Base-by-base conservation (phyloP, 805 yeast species). In the Sugiyamaella qingdaonensis region DNA sequence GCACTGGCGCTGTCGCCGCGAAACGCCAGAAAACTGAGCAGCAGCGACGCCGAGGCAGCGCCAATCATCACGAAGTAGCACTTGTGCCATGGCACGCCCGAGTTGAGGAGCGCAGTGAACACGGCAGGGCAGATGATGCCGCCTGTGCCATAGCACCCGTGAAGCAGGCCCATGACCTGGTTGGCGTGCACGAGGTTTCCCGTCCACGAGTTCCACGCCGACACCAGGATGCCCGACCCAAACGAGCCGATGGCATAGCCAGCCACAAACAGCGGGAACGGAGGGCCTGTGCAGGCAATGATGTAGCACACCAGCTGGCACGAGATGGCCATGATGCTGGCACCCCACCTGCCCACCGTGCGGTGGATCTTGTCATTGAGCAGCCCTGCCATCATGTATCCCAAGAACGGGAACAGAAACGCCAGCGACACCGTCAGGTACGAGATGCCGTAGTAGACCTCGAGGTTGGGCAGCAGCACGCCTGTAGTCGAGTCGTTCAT, bases 141-240 rank as follows among this genome's bases (percentile, higher is more conserved):
- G 1, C 91, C 90, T 2, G 81, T 59, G 1, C 94, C 95, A 65
- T 85, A 86, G 10, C 73, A 63, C 1, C 88, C 91, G 68, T 86
- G 94, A 52, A 79, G 71, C 27, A 74, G 66, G 1, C 91, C 87
- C 68, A 85, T 73, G 54, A 78, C 73, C 49, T 76, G 78, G 46
- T 86, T 81, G 49, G 80, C 76, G 55, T 81, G 79, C 19, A 73
- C 73, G 41, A 84, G 67, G 51, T 76, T 66, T 7, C 68, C 63
- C 36, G 67, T 59, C 75, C 79, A 82, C 13, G 79, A 70, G 59
- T 79, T 81, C 60, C 80, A 66, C 8, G 78, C 67, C 34, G 85
- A 78, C 62, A 82, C 88, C 24, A 79, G 55, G 7, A 75, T 58
- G 0, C 88, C 88, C 51, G 71, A 71, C 0, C 85, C 84, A 41